Evolutionary conservation across 345 rosid species (phyloP).

Genomic region (Toxicodendron radicans): DNA sequence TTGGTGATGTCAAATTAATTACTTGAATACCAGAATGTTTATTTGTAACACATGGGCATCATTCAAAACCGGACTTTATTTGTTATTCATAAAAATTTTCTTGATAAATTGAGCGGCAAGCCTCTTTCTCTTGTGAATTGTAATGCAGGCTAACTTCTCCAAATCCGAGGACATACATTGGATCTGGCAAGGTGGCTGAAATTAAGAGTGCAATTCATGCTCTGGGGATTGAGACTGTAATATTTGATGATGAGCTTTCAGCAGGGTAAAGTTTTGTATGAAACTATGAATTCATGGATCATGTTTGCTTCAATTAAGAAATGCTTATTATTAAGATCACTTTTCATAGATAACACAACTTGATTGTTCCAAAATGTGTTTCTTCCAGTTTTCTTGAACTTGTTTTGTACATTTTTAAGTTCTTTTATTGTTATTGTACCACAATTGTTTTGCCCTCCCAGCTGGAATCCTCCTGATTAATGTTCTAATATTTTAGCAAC

Average conservation of each 20-base stretch:
- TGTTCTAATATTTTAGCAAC: not conserved
- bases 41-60: not conserved
- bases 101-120: not conserved
- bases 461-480: not conserved
- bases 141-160: conserved; percentile 68
- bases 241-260: conserved; percentile 96
- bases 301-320: not conserved
- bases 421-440: not conserved
- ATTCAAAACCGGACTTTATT: not conserved
- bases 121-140: conserved; percentile 10
- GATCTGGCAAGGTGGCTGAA: conserved; percentile 89
- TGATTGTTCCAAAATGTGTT: not conserved
- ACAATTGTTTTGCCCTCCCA: not conserved
- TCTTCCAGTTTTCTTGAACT: not conserved
- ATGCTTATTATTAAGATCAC: not conserved
- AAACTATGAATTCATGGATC: not conserved
- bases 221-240: conserved; percentile 79
- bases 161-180: conserved; percentile 89
- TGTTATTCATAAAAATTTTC: not conserved
- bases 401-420: not conserved
- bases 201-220: conserved; percentile 75
- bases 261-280: conserved; percentile 64
- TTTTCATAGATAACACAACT: not conserved
- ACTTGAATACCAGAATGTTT: not conserved
- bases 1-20: not conserved